Conservation (phyloP, 768 basidiomycete species). For the Rhodotorula diobovata region DNA sequence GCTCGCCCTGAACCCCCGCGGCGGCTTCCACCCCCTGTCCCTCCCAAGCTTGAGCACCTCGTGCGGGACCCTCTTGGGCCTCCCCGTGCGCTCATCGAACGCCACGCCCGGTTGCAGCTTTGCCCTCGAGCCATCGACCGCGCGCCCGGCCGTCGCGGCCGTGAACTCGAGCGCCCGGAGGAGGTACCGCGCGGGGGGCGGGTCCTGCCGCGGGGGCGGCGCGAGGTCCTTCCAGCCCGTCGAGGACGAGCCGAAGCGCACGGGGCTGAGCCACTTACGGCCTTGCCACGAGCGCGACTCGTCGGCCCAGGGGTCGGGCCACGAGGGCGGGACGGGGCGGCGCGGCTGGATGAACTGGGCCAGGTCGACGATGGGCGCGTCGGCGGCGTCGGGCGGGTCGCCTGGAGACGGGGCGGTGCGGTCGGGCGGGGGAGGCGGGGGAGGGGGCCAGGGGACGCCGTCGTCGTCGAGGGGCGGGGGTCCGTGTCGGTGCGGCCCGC, state of each 20-base stretch:
- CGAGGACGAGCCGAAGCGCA: neutral
- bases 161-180: slow-evolving; percentile 32
- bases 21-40: slow-evolving; percentile 1
- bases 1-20: neutral
- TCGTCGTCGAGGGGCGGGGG: neutral
- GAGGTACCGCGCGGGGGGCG: slow-evolving; percentile 17
- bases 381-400: neutral
- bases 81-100: slow-evolving; percentile 6
- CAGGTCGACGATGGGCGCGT: neutral
- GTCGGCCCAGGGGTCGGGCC: slow-evolving; percentile 20
- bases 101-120: neutral
- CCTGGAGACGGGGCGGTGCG: neutral
- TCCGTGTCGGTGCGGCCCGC: neutral
- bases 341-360: slow-evolving; percentile 10
- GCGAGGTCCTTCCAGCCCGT: neutral
- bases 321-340: slow-evolving; percentile 9
- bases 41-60: slow-evolving; percentile 1
- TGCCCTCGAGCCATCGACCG: neutral
- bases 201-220: neutral
- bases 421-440: neutral
- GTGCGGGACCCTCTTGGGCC: slow-evolving; percentile 7
- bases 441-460: neutral
- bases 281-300: neutral
- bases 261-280: neutral
- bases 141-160: neutral